Base-by-base conservation (phyloP, 2,329 filamentous ascomycete species). In the Colletotrichum falcatum region DNA sequence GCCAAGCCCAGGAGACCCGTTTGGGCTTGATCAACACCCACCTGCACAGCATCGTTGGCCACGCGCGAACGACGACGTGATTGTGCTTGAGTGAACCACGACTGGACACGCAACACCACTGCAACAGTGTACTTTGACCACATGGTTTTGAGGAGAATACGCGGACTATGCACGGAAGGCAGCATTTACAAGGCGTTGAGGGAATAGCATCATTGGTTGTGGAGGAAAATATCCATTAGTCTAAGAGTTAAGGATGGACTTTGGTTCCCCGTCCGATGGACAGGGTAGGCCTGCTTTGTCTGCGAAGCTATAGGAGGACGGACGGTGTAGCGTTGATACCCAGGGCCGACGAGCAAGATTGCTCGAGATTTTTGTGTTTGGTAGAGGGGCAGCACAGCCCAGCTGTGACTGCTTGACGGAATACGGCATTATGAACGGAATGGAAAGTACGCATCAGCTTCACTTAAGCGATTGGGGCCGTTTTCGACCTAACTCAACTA, bases 11-110 rank as follows among this genome's bases (percentile, higher is more conserved):
- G 59, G 61, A 5, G 59, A 48, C 6, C 51, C 46, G 6, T 39
- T 37, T 16, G 56, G 44, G 16, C 54, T 55, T 66, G 66, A 66
- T 65, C 72, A 46, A 51, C 72, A 76, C 48, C 51, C 56, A 23
- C 69, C 73, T 48, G 37, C 62, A 44, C 73, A 68, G 59, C 71
- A 71, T 14, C 71, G 73, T 54, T 75, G 74, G 61, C 72, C 73
- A 18, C 74, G 72, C 33, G 74, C 71, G 59, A 73, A 72, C 14
- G 78, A 77, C 37, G 72, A 79, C 46, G 74, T 79, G 48, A 78
- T 79, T 71, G 77, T 79, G 48, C 76, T 79, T 48, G 78, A 79
- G 51, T 79, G 63, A 78, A 30, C 28, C 16, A 37, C 18, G 39
- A 33, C 28, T 18, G 39, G 16, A 46, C 6, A 46, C 18, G 37